Conservation (phyloP, 495 filamentous ascomycete species). For the Friedmanniomyces endolithicus region DNA sequence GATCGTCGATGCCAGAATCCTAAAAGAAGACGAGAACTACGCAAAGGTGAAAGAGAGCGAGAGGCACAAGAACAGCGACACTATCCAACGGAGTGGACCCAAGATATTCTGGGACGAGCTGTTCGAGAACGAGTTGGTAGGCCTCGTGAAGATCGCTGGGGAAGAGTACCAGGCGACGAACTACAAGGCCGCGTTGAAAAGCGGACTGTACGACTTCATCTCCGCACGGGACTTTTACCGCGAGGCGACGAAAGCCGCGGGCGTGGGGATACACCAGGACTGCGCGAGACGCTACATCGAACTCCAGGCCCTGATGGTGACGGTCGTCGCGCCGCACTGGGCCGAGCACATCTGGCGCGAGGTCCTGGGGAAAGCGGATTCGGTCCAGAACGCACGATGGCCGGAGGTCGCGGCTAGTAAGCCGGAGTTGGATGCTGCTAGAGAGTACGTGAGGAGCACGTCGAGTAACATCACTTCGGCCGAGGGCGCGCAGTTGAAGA, state of each 20-base stretch:
- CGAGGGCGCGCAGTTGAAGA: constrained; percentile 66
- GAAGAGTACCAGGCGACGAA: constrained; percentile 64
- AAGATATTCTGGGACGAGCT: constrained; percentile 72
- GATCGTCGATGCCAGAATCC: constrained; percentile 35
- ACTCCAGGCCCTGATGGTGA: constrained; percentile 71
- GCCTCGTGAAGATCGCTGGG: constrained; percentile 59
- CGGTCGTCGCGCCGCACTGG: constrained; percentile 84
- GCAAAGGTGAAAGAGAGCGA: constrained; percentile 38
- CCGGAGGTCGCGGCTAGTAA: constrained; percentile 55
- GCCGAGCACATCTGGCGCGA: constrained; percentile 88
- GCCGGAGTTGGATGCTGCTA: constrained; percentile 54
- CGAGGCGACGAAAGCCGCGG: constrained; percentile 58
- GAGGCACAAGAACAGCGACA: constrained; percentile 39
- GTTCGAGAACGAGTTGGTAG: constrained; percentile 89
- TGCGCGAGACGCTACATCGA: constrained; percentile 66
- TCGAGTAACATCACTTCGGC: constrained; percentile 71
- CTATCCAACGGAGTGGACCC: constrained; percentile 48
- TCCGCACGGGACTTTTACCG: constrained; percentile 82
- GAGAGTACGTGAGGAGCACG: constrained; percentile 66
- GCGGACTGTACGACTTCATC: constrained; percentile 78
- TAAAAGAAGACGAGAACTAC: constrained; percentile 25
- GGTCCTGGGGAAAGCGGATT: constrained; percentile 57
- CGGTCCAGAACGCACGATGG: constrained; percentile 69
- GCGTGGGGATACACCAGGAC: constrained; percentile 71
- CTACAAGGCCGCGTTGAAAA: constrained; percentile 88